Conservation (phyloP, 768 basidiomycete species). For the Lactifluus piperatus region DNA sequence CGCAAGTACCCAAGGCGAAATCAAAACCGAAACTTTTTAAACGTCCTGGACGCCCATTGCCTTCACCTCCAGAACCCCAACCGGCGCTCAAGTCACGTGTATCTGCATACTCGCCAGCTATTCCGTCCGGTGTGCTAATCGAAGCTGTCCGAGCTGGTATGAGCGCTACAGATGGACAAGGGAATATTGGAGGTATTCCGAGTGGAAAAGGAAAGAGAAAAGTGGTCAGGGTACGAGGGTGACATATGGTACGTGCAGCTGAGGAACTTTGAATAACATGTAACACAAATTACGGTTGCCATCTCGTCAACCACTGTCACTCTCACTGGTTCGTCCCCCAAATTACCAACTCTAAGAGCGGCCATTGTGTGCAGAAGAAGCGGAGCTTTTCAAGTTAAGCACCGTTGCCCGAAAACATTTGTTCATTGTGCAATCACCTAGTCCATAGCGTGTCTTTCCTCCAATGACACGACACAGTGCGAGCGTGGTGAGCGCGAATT, state of each 20-base stretch:
- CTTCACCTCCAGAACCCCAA: conserved; percentile 67
- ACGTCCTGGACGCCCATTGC: conserved; percentile 34
- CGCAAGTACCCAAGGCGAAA: conserved; percentile 21
- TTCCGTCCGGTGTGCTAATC: conserved; percentile 17
- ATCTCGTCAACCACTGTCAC: neutral
- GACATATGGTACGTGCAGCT: neutral
- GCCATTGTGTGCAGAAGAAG: too few relatives aligned
- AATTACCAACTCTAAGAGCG: neutral
- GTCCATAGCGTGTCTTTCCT: too few relatives aligned
- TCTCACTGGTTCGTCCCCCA: neutral
- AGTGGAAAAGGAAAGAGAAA: conserved; percentile 21
- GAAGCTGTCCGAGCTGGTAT: conserved; percentile 20
- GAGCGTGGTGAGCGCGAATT: too few relatives aligned
- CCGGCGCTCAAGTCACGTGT: conserved; percentile 60
- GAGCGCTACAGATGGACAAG: conserved; percentile 16
- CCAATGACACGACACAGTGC: too few relatives aligned
- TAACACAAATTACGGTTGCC: neutral
- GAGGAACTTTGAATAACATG: conserved; percentile 4
- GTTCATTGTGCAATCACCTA: too few relatives aligned
- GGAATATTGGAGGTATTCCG: conserved; percentile 4
- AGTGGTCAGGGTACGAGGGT: conserved; percentile 18
- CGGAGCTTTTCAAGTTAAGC: too few relatives aligned
- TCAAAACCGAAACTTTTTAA: conserved; percentile 21
- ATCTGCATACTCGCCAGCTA: conserved; percentile 17
- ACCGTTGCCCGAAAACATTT: too few relatives aligned